Evolutionary conservation across 768 basidiomycete species (phyloP).

Genomic region (Sutorius australiensis): DNA sequence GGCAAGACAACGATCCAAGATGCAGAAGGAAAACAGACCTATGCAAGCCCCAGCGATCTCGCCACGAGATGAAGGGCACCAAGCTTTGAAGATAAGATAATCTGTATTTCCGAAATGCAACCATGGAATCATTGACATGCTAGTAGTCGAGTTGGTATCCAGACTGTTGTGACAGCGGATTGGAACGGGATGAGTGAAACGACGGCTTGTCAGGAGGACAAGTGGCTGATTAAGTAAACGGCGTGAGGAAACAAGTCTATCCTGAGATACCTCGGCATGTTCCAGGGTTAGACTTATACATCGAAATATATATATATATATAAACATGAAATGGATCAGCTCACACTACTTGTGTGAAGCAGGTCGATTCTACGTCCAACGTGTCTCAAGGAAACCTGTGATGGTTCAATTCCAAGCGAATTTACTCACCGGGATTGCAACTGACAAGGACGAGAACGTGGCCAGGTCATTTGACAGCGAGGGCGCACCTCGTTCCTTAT

Average conservation of each 20-base stretch:
- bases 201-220: neutral
- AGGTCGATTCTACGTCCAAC: neutral
- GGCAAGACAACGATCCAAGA: constrained; percentile 68
- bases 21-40: constrained; percentile 59
- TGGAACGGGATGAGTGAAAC: neutral
- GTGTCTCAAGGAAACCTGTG: neutral
- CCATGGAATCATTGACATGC: constrained; percentile 46
- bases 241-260: no score
- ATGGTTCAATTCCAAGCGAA: neutral
- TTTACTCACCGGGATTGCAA: neutral
- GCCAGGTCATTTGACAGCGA: no score
- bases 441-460: neutral
- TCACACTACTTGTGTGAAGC: neutral
- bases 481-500: neutral
- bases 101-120: constrained; percentile 69
- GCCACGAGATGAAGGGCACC: constrained; percentile 64
- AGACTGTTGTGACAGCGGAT: neutral
- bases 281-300: constrained; percentile 6
- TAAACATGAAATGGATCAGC: neutral
- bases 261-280: neutral
- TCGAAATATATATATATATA: neutral
- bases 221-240: neutral
- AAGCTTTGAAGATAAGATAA: constrained; percentile 60
- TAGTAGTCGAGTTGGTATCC: constrained; percentile 6
- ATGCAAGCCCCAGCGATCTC: constrained; percentile 75